A percentile compares a stretch with the other conserved stretches of the same genome.
These are phyloP conservation scores for Alternaria alternata DNA, from an alignment of 2,329 filamentous ascomycete species.

Conservation along the genomic window DNA sequence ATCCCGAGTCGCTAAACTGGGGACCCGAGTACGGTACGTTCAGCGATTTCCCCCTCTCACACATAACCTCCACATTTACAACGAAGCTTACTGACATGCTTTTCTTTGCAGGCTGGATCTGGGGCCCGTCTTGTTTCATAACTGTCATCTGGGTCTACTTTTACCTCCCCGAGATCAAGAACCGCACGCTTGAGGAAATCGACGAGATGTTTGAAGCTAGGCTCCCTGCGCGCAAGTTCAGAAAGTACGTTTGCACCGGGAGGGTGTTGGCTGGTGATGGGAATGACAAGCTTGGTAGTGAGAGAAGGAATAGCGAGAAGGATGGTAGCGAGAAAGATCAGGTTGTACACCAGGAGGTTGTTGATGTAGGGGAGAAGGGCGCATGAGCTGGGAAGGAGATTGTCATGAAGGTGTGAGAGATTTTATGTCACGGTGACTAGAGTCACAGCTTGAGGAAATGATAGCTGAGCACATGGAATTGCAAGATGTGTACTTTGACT, in stretches of 20 bases:
- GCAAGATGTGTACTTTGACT: not conserved
- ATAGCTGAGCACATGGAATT: not conserved
- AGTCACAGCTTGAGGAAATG: not conserved
- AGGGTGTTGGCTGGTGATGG: constrained; percentile 21
- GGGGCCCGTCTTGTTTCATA: constrained; percentile 51
- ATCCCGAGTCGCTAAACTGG: constrained; percentile 63
- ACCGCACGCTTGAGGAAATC: constrained; percentile 46
- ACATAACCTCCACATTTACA: no score
- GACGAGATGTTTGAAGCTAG: constrained; percentile 47
- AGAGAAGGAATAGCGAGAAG: constrained; percentile 9
- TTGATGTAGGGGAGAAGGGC: constrained; percentile 11
- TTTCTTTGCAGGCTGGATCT: constrained; percentile 38
- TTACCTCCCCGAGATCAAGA: constrained; percentile 51
- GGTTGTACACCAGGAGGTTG: constrained; percentile 19
- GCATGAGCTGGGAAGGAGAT: not conserved
- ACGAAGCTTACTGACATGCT: not conserved
- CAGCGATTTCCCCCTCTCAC: not conserved
- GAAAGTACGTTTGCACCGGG: constrained; percentile 42
- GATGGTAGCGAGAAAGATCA: constrained; percentile 29
- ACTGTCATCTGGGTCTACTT: constrained; percentile 44
- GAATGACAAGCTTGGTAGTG: constrained; percentile 10
- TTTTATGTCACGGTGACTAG: not conserved
- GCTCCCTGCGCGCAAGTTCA: constrained; percentile 41
- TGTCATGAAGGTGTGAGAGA: not conserved
- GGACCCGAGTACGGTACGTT: constrained; percentile 61